phyloP scores from a whole-genome alignment of 1,284 basidiomycete genomes.

The Cutaneotrichosporon sp. region DNA sequence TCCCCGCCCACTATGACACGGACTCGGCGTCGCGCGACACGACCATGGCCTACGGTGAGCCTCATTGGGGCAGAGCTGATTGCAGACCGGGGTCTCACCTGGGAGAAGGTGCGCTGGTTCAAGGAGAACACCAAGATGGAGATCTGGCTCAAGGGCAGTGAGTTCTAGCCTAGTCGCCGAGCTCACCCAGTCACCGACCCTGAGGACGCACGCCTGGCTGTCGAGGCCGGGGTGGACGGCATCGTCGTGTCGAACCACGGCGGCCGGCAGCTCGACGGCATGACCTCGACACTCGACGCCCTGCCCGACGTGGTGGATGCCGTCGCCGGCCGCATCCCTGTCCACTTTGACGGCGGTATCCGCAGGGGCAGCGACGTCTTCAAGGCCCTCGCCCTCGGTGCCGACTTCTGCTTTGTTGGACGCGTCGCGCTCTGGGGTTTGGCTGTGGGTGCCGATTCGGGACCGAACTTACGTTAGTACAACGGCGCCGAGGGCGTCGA shows the following conservation, averaged over 20 bases:
- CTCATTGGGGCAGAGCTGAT: too few relatives aligned
- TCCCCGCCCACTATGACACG: constrained; percentile 19
- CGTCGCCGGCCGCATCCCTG: constrained; percentile 32
- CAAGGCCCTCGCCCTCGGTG: constrained; percentile 45
- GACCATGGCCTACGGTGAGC: constrained; percentile 18
- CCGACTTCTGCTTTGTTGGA: constrained; percentile 36
- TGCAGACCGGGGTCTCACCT: constrained; percentile 21
- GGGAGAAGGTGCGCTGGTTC: constrained; percentile 25
- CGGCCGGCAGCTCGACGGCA: constrained; percentile 44
- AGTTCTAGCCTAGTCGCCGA: constrained; percentile 1
- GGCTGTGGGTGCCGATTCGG: constrained; percentile 10
- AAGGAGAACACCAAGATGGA: constrained; percentile 13
- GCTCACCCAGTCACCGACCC: constrained; percentile 20
- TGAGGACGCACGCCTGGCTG: constrained; percentile 38
- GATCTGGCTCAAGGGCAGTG: constrained; percentile 33
- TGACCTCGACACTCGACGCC: constrained; percentile 30
- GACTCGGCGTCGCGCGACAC: constrained; percentile 17
- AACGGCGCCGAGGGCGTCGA: constrained; percentile 24
- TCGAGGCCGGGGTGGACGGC: constrained; percentile 34
- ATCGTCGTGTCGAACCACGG: constrained; percentile 41
- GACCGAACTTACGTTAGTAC: constrained; percentile 12
- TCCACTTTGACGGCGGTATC: constrained; percentile 44
- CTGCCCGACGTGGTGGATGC: constrained; percentile 32
- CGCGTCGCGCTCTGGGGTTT: constrained; percentile 32
- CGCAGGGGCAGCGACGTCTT: constrained; percentile 41